These are phyloP conservation scores for Friedmanniomyces endolithicus DNA, from an alignment of 495 filamentous ascomycete genomes.

Conservation along the genomic window DNA sequence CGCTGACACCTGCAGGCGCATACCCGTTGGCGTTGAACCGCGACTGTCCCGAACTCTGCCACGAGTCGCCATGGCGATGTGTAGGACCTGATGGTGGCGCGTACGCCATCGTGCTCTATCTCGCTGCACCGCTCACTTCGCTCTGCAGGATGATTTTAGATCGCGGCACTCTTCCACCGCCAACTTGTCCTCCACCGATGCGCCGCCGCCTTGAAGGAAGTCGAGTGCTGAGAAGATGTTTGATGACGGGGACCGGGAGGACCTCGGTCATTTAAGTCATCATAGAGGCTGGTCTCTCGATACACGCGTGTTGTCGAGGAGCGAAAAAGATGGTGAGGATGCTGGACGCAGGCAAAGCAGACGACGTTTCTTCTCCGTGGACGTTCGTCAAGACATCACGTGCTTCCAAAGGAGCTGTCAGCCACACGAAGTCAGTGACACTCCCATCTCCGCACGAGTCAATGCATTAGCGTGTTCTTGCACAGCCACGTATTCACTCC, in stretches of 20 bases:
- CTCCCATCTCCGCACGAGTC: neutral
- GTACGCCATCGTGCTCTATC: conserved; percentile 4
- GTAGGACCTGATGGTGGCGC: conserved; percentile 53
- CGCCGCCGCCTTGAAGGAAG: too few relatives aligned
- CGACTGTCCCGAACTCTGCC: conserved; percentile 37
- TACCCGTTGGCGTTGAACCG: conserved; percentile 38
- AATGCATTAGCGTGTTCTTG: neutral
- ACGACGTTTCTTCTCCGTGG: neutral
- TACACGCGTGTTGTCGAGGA: neutral
- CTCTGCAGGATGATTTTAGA: too few relatives aligned
- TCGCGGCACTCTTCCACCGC: too few relatives aligned
- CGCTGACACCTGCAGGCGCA: conserved; percentile 28
- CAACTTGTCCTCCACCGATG: too few relatives aligned
- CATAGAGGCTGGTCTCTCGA: neutral
- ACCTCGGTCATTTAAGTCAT: conserved; percentile 29
- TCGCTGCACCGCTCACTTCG: neutral
- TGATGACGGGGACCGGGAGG: conserved; percentile 28
- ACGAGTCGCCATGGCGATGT: conserved; percentile 52
- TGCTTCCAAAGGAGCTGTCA: neutral
- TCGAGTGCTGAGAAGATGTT: conserved; percentile 8
- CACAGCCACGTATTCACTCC: neutral
- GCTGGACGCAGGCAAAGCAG: neutral
- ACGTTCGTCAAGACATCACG: neutral
- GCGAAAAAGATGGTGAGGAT: neutral
- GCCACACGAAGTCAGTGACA: neutral